phyloP scores from a whole-genome alignment of 176 grass and related monocot genomes.

The Poa annua region DNA sequence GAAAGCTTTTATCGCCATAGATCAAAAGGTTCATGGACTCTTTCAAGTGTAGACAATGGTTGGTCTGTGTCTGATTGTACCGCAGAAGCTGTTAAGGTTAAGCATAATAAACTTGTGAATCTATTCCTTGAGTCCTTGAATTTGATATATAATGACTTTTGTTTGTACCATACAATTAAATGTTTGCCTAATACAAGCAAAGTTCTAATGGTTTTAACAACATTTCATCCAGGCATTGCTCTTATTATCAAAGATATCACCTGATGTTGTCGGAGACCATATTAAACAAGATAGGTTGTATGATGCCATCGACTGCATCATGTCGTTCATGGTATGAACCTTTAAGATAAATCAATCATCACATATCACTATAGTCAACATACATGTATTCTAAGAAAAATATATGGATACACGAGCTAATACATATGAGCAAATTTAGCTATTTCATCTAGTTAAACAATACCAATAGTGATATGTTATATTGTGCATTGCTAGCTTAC shows the following conservation, averaged over 20 bases:
- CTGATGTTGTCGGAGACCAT: background rate
- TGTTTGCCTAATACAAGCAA: no score
- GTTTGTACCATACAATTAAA: no score
- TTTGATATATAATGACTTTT: no score
- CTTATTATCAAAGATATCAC: background rate
- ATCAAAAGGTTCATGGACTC: constrained; percentile 48
- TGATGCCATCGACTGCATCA: background rate
- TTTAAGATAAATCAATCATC: background rate
- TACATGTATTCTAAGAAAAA: background rate
- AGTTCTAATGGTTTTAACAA: background rate
- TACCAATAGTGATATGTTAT: background rate
- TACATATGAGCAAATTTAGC: background rate
- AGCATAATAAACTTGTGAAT: background rate
- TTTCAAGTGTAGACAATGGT: constrained; percentile 38
- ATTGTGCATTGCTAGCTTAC: background rate
- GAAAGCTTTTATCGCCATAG: constrained; percentile 33
- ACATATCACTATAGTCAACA: no score
- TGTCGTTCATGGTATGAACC: background rate
- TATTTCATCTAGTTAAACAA: background rate
- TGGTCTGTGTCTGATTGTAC: constrained; percentile 46
- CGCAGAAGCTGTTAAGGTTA: constrained; percentile 14
- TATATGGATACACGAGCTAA: background rate
- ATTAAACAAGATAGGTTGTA: background rate
- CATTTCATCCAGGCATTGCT: background rate
- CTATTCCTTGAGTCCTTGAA: no score